Conservation (phyloP, 441 rosid species). For the Mallotus japonicus region DNA sequence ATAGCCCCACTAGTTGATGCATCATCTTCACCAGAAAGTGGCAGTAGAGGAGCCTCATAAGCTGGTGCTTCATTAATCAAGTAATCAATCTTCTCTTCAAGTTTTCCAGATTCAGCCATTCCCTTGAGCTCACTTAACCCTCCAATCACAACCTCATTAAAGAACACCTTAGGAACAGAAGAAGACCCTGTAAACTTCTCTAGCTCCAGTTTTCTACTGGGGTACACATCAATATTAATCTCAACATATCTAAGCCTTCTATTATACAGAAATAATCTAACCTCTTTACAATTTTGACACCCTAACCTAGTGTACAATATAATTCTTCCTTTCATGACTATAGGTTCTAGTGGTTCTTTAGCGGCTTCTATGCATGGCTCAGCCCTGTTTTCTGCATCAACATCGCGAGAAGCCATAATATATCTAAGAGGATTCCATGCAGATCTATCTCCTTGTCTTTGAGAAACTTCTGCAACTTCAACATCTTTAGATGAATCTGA, state of each 20-base stretch:
- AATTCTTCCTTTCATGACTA: constrained; percentile 62
- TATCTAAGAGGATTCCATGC: constrained; percentile 72
- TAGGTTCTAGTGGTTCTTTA: constrained; percentile 37
- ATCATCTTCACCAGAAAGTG: constrained; percentile 91
- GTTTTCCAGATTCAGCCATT: constrained; percentile 62
- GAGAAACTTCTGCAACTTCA: constrained; percentile 36
- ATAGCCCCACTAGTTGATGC: constrained; percentile 51
- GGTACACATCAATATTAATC: constrained; percentile 76
- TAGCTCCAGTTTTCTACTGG: constrained; percentile 64
- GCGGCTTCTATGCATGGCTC: constrained; percentile 29
- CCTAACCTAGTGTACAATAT: constrained; percentile 71
- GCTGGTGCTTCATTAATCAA: constrained; percentile 54
- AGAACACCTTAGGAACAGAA: constrained; percentile 68
- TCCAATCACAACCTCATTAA: constrained; percentile 69
- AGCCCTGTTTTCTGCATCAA: constrained; percentile 34
- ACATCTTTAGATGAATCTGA: constrained; percentile 33
- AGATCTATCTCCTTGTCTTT: constrained; percentile 41
- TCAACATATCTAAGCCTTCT: constrained; percentile 73
- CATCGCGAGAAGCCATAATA: constrained; percentile 47
- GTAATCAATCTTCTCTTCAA: constrained; percentile 67
- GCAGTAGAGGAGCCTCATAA: constrained; percentile 69
- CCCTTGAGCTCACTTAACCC: constrained; percentile 55
- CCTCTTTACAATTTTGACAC: constrained; percentile 56
- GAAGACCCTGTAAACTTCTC: constrained; percentile 65
- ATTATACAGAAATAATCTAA: constrained; percentile 52